phyloP scores from a whole-genome alignment of 306 rosid species.

The Mimosa bimucronata region DNA sequence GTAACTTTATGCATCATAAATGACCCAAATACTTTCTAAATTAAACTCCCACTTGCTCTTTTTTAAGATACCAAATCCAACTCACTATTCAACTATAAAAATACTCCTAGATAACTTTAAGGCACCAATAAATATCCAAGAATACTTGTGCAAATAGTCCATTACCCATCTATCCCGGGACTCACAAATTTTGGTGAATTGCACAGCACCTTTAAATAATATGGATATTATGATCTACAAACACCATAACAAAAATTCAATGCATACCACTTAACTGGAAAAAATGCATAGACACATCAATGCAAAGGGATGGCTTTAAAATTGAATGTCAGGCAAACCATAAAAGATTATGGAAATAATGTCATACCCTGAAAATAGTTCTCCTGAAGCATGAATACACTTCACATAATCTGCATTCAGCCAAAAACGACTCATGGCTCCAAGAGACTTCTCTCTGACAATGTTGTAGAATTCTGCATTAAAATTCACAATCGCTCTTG shows the following conservation, averaged over 20 bases:
- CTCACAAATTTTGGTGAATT: neutral
- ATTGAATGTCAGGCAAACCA: constrained; percentile 14
- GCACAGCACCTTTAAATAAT: constrained; percentile 14
- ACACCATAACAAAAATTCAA: constrained; percentile 18
- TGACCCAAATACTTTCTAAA: neutral
- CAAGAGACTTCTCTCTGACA: constrained; percentile 72
- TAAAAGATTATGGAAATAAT: constrained; percentile 17
- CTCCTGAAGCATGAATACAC: constrained; percentile 92
- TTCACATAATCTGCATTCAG: constrained; percentile 93
- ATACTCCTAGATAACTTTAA: neutral
- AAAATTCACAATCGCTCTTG: constrained; percentile 80
- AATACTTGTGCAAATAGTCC: neutral
- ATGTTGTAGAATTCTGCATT: constrained; percentile 87
- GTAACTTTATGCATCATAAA: neutral
- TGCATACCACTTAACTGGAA: neutral
- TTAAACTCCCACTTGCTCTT: neutral
- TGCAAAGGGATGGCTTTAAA: neutral
- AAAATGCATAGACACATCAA: neutral
- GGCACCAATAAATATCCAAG: constrained; percentile 19
- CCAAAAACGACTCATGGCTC: constrained; percentile 93
- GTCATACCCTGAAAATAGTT: constrained; percentile 85
- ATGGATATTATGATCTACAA: constrained; percentile 17
- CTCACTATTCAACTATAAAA: neutral
- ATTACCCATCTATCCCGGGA: neutral
- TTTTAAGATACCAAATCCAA: constrained; percentile 4